Conservation (phyloP, 176 grass and related monocot genomes). For the Carex cristatella region DNA sequence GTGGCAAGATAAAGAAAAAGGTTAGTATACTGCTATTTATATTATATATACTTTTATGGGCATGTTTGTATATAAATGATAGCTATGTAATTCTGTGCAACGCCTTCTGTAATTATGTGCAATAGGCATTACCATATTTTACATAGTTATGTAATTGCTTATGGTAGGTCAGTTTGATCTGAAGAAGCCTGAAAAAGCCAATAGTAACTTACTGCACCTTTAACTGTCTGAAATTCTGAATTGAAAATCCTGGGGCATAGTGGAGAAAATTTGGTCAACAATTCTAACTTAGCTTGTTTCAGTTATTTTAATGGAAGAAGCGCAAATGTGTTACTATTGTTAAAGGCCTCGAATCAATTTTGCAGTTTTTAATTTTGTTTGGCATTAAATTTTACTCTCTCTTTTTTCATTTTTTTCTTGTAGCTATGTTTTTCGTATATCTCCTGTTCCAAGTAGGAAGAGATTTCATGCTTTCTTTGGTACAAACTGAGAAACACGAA, state of each 20-base stretch:
- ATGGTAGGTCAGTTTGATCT: neutral
- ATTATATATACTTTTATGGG: neutral
- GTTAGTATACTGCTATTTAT: constrained; percentile 26
- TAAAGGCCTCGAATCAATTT: constrained; percentile 63
- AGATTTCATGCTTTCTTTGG: constrained; percentile 18
- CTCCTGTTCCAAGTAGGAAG: constrained; percentile 18
- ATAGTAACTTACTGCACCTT: neutral
- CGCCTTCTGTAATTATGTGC: neutral
- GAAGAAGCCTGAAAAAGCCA: neutral
- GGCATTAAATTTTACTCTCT: neutral
- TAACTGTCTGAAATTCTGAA: neutral
- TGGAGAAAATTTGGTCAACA: neutral
- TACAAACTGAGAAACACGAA: constrained; percentile 22
- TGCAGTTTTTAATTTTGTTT: neutral
- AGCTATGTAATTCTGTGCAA: no score
- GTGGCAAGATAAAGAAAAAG: constrained; percentile 98
- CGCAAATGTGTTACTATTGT: constrained; percentile 99
- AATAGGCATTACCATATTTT: neutral
- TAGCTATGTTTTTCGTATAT: constrained; percentile 17
- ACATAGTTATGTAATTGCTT: neutral
- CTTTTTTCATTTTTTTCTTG: neutral
- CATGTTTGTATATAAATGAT: neutral
- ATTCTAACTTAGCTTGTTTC: neutral
- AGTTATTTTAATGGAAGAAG: constrained; percentile 32
- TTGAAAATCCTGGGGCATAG: neutral